These are phyloP conservation scores for Filobasidium floriforme DNA, from an alignment of 768 basidiomycete genomes.

Conservation along the genomic window DNA sequence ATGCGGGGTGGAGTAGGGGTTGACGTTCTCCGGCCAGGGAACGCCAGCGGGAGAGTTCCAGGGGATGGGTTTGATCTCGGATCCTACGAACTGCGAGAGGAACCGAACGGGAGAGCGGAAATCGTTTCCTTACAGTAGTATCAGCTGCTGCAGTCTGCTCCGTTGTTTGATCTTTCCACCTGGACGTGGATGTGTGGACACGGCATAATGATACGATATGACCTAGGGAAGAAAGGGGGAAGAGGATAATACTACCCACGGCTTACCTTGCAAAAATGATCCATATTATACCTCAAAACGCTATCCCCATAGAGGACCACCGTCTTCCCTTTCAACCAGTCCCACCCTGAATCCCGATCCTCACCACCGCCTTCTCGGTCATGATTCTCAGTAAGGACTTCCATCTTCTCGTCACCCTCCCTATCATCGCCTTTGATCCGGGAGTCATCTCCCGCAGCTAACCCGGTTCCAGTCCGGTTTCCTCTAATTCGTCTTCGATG, in stretches of 20 bases:
- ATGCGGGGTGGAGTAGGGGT: neutral
- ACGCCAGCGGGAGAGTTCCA: neutral
- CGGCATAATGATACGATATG: too few relatives aligned
- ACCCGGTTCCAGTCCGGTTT: too few relatives aligned
- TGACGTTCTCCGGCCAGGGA: neutral
- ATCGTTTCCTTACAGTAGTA: too few relatives aligned
- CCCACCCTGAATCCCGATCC: conserved; percentile 24
- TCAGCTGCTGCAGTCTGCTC: too few relatives aligned
- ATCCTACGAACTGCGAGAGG: neutral
- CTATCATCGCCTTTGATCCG: too few relatives aligned
- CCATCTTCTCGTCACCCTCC: too few relatives aligned
- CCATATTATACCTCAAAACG: conserved; percentile 27
- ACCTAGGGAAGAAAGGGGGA: too few relatives aligned
- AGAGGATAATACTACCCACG: too few relatives aligned
- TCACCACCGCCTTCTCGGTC: conserved; percentile 15
- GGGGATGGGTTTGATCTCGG: neutral
- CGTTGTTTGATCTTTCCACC: too few relatives aligned
- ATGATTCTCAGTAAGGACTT: too few relatives aligned
- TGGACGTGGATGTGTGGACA: too few relatives aligned
- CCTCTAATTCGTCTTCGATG: neutral
- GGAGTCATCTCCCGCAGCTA: too few relatives aligned
- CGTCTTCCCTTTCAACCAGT: conserved; percentile 28
- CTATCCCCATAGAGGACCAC: conserved; percentile 32
- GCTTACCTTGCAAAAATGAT: conserved; percentile 31
- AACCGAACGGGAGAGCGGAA: neutral